phyloP scores from a whole-genome alignment of 257 asterid species.

The Leonotis leonurus region DNA sequence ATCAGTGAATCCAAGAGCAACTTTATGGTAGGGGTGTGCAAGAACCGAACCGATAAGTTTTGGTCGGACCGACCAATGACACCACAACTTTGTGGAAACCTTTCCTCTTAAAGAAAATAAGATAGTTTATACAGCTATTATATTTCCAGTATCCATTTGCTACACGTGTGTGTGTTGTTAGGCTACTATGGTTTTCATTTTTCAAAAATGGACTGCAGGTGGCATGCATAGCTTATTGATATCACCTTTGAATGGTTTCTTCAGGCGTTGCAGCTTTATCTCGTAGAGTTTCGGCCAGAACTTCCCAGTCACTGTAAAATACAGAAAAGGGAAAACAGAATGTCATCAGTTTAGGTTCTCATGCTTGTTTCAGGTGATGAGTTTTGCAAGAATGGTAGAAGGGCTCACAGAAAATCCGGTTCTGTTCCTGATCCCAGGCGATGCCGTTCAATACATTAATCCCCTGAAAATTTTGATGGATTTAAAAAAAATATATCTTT shows the following conservation, averaged over 20 bases:
- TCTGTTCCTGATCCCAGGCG: slow-evolving; percentile 66
- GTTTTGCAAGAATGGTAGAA: background rate
- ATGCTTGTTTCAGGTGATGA: background rate
- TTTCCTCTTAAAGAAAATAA: too few species aligned
- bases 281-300: slow-evolving; percentile 69
- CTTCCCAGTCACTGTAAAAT: slow-evolving; percentile 59
- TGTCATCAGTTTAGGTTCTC: background rate
- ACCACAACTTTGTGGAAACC: too few species aligned
- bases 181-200: slow-evolving; percentile 10
- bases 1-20: too few species aligned
- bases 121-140: too few species aligned
- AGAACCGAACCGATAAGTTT: too few species aligned
- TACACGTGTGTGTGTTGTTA: background rate
- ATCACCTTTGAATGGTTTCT: slow-evolving; percentile 33
- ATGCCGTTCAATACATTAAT: slow-evolving; percentile 88
- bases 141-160: background rate
- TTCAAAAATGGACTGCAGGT: slow-evolving; percentile 24
- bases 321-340: background rate
- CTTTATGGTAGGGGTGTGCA: too few species aligned
- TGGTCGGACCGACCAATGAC: too few species aligned
- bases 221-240: slow-evolving; percentile 43
- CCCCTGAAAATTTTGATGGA: slow-evolving; percentile 35
- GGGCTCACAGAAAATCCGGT: slow-evolving; percentile 65
- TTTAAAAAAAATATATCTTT: background rate
- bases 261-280: slow-evolving; percentile 38